These are phyloP conservation scores for Nemophila menziesii DNA, from an alignment of 257 asterid genomes.

Conservation along the genomic window DNA sequence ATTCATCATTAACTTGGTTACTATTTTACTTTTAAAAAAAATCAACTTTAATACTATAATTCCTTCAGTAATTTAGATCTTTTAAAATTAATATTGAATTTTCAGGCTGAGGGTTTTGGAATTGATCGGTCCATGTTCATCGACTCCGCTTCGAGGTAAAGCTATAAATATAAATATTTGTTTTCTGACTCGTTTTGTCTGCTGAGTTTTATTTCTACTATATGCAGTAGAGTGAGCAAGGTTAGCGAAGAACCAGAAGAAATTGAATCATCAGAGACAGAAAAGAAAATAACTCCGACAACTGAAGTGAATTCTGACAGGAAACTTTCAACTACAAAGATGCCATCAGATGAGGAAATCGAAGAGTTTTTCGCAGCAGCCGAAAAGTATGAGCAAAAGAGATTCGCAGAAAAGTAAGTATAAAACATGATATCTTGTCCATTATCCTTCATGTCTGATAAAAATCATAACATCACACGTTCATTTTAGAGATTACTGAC, in stretches of 20 bases:
- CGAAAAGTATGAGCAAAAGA: constrained; percentile 59
- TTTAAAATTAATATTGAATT: constrained; percentile 30
- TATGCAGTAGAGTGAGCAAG: constrained; percentile 29
- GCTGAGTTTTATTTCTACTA: neutral
- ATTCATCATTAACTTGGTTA: neutral
- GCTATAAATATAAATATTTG: too few relatives aligned
- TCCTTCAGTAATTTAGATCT: neutral
- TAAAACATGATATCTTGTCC: constrained; percentile 4
- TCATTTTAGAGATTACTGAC: constrained; percentile 17
- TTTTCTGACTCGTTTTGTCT: neutral
- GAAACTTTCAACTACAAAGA: constrained; percentile 9
- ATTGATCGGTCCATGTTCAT: constrained; percentile 33
- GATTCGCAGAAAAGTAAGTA: constrained; percentile 70
- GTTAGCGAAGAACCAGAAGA: constrained; percentile 31
- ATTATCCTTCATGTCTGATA: constrained; percentile 11
- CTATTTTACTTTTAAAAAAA: too few relatives aligned
- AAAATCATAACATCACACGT: constrained; percentile 15
- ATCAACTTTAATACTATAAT: neutral
- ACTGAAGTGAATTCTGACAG: constrained; percentile 5
- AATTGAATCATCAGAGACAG: constrained; percentile 12
- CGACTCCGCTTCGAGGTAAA: constrained; percentile 45
- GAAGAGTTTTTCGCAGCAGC: constrained; percentile 69
- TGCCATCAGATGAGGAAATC: constrained; percentile 57
- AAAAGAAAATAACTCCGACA: constrained; percentile 12
- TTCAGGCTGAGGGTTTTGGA: constrained; percentile 36